These are phyloP conservation scores for Spathaspora hagerdaliae DNA, from an alignment of 805 yeast species.

Conservation along the genomic window DNA sequence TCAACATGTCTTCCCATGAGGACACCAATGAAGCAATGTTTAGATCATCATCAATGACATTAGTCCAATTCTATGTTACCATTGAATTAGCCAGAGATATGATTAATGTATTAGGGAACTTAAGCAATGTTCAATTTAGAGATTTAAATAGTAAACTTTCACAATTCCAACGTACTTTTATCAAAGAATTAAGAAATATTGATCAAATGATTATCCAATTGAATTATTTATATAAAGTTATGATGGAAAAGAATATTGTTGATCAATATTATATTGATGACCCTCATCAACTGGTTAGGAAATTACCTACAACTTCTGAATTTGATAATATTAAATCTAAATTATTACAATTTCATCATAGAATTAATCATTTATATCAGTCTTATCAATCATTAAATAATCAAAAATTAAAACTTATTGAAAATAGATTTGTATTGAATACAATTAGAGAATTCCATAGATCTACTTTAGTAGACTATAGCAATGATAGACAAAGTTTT, in stretches of 20 bases:
- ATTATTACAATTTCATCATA: conserved; percentile 21
- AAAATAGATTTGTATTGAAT: conserved; percentile 32
- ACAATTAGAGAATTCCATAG: conserved; percentile 31
- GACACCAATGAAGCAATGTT: conserved; percentile 31
- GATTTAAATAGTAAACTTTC: conserved; percentile 47
- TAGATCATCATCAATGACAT: conserved; percentile 46
- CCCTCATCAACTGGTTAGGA: conserved; percentile 34
- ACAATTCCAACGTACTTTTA: conserved; percentile 44
- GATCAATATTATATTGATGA: conserved; percentile 1
- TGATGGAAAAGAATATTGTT: conserved; percentile 17
- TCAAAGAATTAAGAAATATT: conserved; percentile 34
- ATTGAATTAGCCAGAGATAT: conserved; percentile 42
- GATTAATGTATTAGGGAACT: conserved; percentile 33
- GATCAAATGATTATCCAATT: conserved; percentile 33
- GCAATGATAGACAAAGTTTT: conserved; percentile 1
- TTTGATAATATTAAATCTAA: conserved; percentile 28
- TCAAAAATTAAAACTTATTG: conserved; percentile 21
- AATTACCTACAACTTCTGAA: conserved; percentile 34
- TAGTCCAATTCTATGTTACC: conserved; percentile 47
- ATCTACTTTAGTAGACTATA: conserved; percentile 11
- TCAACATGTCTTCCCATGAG: background rate
- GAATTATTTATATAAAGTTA: conserved; percentile 19
- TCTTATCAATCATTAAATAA: conserved; percentile 24
- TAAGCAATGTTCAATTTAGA: conserved; percentile 41
- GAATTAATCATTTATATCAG: conserved; percentile 35